Base-by-base conservation (phyloP, 2,329 filamentous ascomycete genomes). In the Aaosphaeria arxii region DNA sequence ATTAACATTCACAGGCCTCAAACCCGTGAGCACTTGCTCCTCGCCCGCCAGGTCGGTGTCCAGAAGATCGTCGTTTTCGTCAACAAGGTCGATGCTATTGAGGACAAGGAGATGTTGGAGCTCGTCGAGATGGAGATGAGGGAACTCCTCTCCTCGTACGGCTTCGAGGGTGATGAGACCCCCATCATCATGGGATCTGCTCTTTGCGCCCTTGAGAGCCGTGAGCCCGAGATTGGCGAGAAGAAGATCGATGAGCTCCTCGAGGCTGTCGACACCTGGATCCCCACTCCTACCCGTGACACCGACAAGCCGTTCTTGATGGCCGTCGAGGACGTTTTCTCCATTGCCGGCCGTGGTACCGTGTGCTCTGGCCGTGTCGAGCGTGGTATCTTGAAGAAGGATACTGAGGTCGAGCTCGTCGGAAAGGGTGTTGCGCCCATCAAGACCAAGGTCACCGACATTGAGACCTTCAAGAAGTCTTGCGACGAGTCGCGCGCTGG, bases 81-180 rank as follows among this genome's bases (percentile, higher is more conserved):
- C 76, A 99, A 99, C 88, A 99, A 99, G 84, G 83, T 97, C 71
- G 94, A 99, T 74, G 89, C 91, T 58, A 85, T 99, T 55, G 92
- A 97, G 63, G 94, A 99, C 79, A 88, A 89, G 54, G 94, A 99
- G 78, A 99, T 99, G 94, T 84, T 99, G 85, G 94, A 99, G 79
- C 89, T 99, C 51, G 94, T 99, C 71, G 94, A 99, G 84, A 95
- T 99, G 88, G 94, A 99, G 81, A 99, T 99, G 94, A 90, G 94
- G 69, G 94, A 99, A 78, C 86, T 99, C 47, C 87, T 99, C 52
- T 84, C 70, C 66, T 87, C 85, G 63, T 99, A 99, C 75, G 91
- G 91, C 54, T 99, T 99, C 73, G 94, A 99, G 77, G 94, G 94
- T 63, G 95, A 99, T 66, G 89, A 97, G 47, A 99, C 94, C 44